Conservation (phyloP, 192 early-diverging fungal genomes). For the Coemansia sp. region DNA sequence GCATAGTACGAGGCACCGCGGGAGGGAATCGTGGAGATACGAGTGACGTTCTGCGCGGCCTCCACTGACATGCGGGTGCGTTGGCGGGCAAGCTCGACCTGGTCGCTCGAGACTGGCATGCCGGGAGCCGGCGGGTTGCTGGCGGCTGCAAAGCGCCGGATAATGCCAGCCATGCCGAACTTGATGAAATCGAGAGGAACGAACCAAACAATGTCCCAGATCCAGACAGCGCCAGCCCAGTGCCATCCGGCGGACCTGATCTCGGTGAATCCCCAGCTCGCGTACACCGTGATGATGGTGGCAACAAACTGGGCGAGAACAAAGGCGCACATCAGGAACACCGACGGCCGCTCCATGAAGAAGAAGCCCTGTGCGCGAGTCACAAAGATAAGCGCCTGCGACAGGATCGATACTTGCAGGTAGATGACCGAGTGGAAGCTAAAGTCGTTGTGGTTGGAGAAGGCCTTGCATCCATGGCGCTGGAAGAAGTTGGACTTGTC, state of each 20-base stretch:
- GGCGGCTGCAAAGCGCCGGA: slow-evolving; percentile 58
- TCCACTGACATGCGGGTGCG: slow-evolving; percentile 58
- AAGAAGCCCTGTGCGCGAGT: slow-evolving; percentile 77
- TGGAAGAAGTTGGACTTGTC: slow-evolving; percentile 68
- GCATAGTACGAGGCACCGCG: slow-evolving; percentile 64
- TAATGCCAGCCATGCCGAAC: slow-evolving; percentile 64
- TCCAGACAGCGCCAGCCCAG: slow-evolving; percentile 75
- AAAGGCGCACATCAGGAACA: slow-evolving; percentile 67
- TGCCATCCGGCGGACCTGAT: slow-evolving; percentile 74
- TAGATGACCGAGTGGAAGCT: slow-evolving; percentile 77
- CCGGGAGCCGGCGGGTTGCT: slow-evolving; percentile 37
- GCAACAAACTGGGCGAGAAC: slow-evolving; percentile 71
- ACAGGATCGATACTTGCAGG: slow-evolving; percentile 76
- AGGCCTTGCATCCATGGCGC: slow-evolving; percentile 58
- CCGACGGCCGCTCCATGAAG: slow-evolving; percentile 72
- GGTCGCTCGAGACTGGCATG: slow-evolving; percentile 26
- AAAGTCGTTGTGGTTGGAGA: slow-evolving; percentile 62
- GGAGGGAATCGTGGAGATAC: slow-evolving; percentile 63
- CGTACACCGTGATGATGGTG: slow-evolving; percentile 82
- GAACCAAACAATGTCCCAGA: slow-evolving; percentile 82
- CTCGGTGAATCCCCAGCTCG: slow-evolving; percentile 76
- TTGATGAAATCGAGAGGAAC: slow-evolving; percentile 78
- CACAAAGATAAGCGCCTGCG: slow-evolving; percentile 78
- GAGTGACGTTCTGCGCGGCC: slow-evolving; percentile 58
- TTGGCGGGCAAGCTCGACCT: slow-evolving; percentile 57